Evolutionary conservation across 805 yeast species (phyloP), one percentile per base, ranked within the genome.

Genomic region (Hanseniaspora jakobsenii): DNA sequence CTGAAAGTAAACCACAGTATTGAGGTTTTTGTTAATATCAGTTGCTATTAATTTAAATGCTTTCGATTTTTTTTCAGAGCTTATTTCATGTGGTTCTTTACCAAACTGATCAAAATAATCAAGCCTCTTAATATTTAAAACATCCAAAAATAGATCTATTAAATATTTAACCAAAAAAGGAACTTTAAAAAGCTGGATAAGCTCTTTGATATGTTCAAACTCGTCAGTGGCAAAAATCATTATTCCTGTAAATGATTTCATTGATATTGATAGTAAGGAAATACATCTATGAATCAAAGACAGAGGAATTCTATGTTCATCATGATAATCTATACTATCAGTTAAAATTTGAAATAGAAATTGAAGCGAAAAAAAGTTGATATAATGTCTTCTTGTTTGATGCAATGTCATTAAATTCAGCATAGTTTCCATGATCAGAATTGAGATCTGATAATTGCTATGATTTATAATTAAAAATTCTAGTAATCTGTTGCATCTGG

Each of bases 241-340:
- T 9, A 86, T 54, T 0, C 98, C 99, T 10, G 81, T 68, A 75
- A 89, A 79, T 27, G 76, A 69, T 49, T 83, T 81, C 38, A 89
- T 60, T 19, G 83, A 62, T 3, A 71, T 57, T 0, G 81, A 63
- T 2, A 89, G 58, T 7, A 84, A 65, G 34, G 72, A 67, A 0
- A 86, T 73, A 12, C 75, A 65, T 48, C 69, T 71, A 47, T 78
- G n/a, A n/a, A n/a, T 80, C 23, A 85, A 62, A 50, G 69, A 73
- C 30, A 24, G 19, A 5, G 45, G 32, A 6, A 36, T 13, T 4
- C 14, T 19, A 2, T 10, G 10, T 4, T 31, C 34, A 9, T 23
- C 32, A 12, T 45, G 31, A 18, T 28, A 28, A n/a, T 46, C 39
- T 14, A 38, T 21, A 6, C 19, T 31, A 3, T 32, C 28, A 2